These are phyloP conservation scores for Phallus indusiatus DNA, from an alignment of 768 basidiomycete genomes.

Conservation along the genomic window DNA sequence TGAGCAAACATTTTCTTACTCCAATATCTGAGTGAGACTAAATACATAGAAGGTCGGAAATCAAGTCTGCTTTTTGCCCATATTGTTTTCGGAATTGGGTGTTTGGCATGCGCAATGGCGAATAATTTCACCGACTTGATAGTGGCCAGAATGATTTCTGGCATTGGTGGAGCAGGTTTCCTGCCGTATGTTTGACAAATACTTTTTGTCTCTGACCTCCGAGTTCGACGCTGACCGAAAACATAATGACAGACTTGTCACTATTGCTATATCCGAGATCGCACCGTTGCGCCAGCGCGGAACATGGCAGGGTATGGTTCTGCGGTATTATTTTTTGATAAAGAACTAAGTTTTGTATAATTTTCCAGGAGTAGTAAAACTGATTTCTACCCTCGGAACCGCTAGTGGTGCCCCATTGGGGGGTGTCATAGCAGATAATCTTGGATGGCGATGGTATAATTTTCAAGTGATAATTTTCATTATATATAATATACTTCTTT, in stretches of 20 bases:
- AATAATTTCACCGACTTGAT: constrained; percentile 46
- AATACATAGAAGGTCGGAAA: constrained; percentile 31
- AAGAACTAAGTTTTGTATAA: neutral
- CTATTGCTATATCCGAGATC: constrained; percentile 59
- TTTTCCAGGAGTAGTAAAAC: constrained; percentile 41
- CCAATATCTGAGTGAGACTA: neutral
- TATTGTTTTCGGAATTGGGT: constrained; percentile 43
- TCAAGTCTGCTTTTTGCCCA: constrained; percentile 48
- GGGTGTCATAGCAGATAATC: constrained; percentile 50
- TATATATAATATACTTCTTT: neutral
- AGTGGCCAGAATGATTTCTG: constrained; percentile 42
- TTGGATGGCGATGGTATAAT: constrained; percentile 57
- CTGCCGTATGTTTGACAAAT: constrained; percentile 36
- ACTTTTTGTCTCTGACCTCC: neutral
- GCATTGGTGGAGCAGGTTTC: constrained; percentile 56
- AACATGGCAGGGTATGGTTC: constrained; percentile 52
- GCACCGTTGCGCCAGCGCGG: constrained; percentile 53
- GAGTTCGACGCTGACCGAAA: neutral
- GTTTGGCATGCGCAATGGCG: constrained; percentile 43
- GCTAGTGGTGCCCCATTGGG: constrained; percentile 54
- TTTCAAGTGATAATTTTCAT: neutral
- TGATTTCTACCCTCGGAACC: constrained; percentile 49
- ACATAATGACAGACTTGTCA: constrained; percentile 40
- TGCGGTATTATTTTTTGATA: neutral
- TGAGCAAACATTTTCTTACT: neutral